These are phyloP conservation scores for Acer yangbiense DNA, from an alignment of 345 rosid genomes.

Conservation along the genomic window DNA sequence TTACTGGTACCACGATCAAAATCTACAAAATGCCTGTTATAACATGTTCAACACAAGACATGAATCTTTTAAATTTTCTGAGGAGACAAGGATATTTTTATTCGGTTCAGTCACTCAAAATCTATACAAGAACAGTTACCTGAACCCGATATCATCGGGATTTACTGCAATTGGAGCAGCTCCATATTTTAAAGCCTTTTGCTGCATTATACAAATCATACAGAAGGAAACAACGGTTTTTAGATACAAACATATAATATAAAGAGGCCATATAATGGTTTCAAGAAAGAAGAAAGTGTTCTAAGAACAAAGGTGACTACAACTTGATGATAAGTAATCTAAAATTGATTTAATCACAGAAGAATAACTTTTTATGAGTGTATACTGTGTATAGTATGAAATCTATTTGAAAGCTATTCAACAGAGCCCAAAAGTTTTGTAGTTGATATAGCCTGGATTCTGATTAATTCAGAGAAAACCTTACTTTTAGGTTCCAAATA, in stretches of 20 bases:
- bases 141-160: constrained; percentile 31
- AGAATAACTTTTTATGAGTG: background rate
- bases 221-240: background rate
- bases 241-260: background rate
- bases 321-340: constrained; percentile 1
- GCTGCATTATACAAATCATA: constrained; percentile 39
- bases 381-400: background rate
- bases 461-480: background rate
- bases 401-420: background rate
- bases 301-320: background rate
- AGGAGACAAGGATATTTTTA: background rate
- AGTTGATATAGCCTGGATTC: background rate
- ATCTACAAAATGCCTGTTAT: constrained; percentile 37
- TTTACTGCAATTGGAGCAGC: constrained; percentile 53
- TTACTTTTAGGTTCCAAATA: background rate
- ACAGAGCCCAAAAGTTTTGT: background rate
- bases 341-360: background rate
- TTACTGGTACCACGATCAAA: constrained; percentile 33
- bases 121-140: constrained; percentile 35
- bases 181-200: constrained; percentile 75
- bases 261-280: background rate
- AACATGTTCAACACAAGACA: background rate
- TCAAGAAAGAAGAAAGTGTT: background rate
- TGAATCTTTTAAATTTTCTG: constrained; percentile 9
- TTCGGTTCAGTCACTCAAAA: background rate